Base-by-base conservation (phyloP, 768 basidiomycete species). In the Suillus spraguei region DNA sequence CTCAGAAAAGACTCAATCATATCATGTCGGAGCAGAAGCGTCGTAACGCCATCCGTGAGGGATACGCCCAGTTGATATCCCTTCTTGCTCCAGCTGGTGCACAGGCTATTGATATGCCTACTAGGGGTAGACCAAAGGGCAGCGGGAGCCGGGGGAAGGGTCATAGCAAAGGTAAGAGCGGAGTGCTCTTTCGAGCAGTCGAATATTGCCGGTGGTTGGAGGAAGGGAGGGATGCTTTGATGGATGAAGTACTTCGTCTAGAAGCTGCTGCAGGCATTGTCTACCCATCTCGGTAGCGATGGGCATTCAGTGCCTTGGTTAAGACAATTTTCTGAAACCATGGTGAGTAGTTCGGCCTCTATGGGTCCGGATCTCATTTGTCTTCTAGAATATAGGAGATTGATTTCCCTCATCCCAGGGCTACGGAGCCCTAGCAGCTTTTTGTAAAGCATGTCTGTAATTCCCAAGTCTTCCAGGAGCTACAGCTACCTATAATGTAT, bases 1-100 rank as follows among this genome's bases (percentile, higher is more conserved):
- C 92, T 0, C 92, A 96, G 76, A 94, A 95, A 71, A 85, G 94
- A 14, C 84, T 93, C 17, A 95, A 95, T 73, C 94, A 97, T 79
- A 95, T 97, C 81, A 88, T 94, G 85, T 94, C 92, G 8, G 95
- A 97, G 73, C 94, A 97, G 77, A 93, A 93, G 70, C 91, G 95
- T 9, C 87, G 95, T 11, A 96, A 96, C 70, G 91, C 92, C 59
- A 97, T 97, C 68, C 88, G 92, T 47, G 89, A 92, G 65, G 94
- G 94, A 46, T 97, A 95, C 76, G 87, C 92, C 1, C 92, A 94
- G 71, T 78, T 97, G 47, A 94, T 94, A 38, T 78, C 88, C 0
- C 79, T 97, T 28, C 87, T 96, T 60, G 87, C 92, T 0, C 91
- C 92, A n/a, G 88, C 87, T 5, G 92, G 91, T 5, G 81, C 87